Percentiles rank a stretch among this genome's conserved stretches.
Conservation (phyloP, 306 rosid species). For the Trichosanthes cucumerina region DNA sequence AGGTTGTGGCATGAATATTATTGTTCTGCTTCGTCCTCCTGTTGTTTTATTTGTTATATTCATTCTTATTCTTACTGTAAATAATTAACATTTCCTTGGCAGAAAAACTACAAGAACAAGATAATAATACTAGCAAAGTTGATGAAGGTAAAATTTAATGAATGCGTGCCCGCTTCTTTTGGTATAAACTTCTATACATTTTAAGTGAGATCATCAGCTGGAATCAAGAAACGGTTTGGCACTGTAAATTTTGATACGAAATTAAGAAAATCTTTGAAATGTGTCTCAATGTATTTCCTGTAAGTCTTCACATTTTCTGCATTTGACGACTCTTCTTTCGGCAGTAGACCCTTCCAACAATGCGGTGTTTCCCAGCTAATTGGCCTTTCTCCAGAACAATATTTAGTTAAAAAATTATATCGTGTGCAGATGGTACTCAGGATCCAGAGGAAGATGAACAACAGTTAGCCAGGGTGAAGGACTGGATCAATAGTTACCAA, state of each 20-base stretch:
- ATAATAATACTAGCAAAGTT: conserved; percentile 34
- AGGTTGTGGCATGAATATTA: conserved; percentile 30
- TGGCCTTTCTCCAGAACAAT: not conserved
- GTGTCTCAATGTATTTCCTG: not conserved
- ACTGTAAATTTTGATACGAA: not conserved
- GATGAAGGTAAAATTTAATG: conserved; percentile 53
- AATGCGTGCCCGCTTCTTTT: not conserved
- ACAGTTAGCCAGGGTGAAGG: conserved; percentile 58
- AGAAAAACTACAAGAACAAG: conserved; percentile 52
- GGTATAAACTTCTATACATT: not conserved
- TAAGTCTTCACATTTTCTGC: conserved; percentile 1
- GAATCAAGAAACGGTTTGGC: not conserved
- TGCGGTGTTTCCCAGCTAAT: not conserved
- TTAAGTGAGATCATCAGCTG: not conserved
- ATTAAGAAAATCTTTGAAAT: not conserved
- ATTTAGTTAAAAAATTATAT: conserved; percentile 1
- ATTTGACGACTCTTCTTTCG: not conserved
- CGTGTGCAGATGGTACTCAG: conserved; percentile 58
- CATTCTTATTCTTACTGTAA: conserved; percentile 3
- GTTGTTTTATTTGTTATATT: not conserved
- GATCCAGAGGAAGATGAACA: conserved; percentile 73
- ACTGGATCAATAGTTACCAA: conserved; percentile 60
- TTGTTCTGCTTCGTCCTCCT: not conserved
- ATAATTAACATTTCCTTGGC: conserved; percentile 16
- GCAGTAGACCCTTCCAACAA: not conserved